Percentiles rank a stretch among this genome's conserved stretches.
phyloP scores from a whole-genome alignment of 768 basidiomycete species.

The Boletus insuetus region DNA sequence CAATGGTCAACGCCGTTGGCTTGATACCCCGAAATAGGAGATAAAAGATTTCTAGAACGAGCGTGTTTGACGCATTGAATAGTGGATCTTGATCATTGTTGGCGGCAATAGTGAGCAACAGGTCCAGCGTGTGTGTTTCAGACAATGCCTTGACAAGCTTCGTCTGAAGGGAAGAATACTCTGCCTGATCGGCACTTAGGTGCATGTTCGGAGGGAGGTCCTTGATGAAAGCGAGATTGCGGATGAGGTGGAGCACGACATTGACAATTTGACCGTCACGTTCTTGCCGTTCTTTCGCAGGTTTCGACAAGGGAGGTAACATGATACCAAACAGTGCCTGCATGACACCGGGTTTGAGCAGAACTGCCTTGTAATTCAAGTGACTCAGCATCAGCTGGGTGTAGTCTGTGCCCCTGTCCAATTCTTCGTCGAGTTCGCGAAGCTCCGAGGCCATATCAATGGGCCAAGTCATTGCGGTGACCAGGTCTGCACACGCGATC shows the following conservation, averaged over 20 bases:
- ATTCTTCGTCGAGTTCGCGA: conserved; percentile 81
- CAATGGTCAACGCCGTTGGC: conserved; percentile 53
- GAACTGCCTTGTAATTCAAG: conserved; percentile 81
- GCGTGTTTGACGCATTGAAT: conserved; percentile 82
- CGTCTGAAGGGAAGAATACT: conserved; percentile 75
- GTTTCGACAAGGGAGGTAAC: conserved; percentile 75
- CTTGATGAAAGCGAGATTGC: conserved; percentile 93
- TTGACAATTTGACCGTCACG: conserved; percentile 86
- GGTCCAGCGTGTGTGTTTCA: conserved; percentile 68
- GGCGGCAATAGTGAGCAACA: conserved; percentile 83
- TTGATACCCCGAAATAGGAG: conserved; percentile 81
- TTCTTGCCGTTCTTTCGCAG: conserved; percentile 62
- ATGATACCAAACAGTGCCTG: conserved; percentile 72
- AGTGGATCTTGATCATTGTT: conserved; percentile 74
- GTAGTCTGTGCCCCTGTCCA: conserved; percentile 83
- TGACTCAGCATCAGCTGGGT: conserved; percentile 80
- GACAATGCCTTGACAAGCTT: conserved; percentile 69
- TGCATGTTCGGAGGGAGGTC: conserved; percentile 74
- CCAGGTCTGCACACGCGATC: conserved; percentile 80
- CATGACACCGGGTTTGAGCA: conserved; percentile 63
- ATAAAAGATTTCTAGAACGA: conserved; percentile 91
- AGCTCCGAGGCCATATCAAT: conserved; percentile 94
- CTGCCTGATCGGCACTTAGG: conserved; percentile 74
- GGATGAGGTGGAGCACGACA: conserved; percentile 82
- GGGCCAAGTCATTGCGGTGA: conserved; percentile 99